A percentile compares a stretch with the other conserved stretches of the same genome.
phyloP scores from a whole-genome alignment of 176 grass and related monocot species.

The Triticum urartu region DNA sequence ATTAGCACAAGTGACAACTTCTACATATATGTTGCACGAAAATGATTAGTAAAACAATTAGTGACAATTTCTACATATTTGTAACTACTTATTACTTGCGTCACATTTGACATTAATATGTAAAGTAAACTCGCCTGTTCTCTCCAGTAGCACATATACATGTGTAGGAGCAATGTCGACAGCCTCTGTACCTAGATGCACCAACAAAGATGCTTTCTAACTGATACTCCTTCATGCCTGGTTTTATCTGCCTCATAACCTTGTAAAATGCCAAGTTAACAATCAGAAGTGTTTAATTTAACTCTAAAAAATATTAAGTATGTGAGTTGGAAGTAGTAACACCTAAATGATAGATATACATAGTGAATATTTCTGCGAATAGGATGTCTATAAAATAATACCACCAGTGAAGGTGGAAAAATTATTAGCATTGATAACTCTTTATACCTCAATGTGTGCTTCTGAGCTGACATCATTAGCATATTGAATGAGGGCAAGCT shows the following conservation, averaged over 20 bases:
- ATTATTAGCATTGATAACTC: not conserved
- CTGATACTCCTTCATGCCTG: constrained; percentile 74
- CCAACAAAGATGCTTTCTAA: constrained; percentile 58
- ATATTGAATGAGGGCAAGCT: constrained; percentile 83
- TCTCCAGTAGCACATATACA: constrained; percentile 59
- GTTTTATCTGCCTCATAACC: constrained; percentile 73
- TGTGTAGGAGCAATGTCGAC: constrained; percentile 61
- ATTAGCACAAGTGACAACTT: not conserved
- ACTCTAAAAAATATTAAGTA: not conserved
- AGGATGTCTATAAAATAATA: not conserved
- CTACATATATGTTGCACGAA: not conserved
- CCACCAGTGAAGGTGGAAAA: too few relatives aligned
- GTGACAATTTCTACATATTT: too few relatives aligned
- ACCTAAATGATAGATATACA: not conserved
- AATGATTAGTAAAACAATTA: not conserved
- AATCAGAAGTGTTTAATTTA: not conserved
- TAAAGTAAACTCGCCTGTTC: constrained; percentile 40
- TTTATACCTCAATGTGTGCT: constrained; percentile 81
- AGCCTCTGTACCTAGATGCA: constrained; percentile 28
- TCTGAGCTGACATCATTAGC: constrained; percentile 91
- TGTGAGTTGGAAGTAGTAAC: not conserved
- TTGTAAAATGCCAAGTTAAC: constrained; percentile 33
- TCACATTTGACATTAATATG: not conserved
- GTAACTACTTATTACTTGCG: not conserved
- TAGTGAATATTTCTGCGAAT: not conserved